Conservation (phyloP, 345 rosid species). For the Rhodamnia argentea region DNA sequence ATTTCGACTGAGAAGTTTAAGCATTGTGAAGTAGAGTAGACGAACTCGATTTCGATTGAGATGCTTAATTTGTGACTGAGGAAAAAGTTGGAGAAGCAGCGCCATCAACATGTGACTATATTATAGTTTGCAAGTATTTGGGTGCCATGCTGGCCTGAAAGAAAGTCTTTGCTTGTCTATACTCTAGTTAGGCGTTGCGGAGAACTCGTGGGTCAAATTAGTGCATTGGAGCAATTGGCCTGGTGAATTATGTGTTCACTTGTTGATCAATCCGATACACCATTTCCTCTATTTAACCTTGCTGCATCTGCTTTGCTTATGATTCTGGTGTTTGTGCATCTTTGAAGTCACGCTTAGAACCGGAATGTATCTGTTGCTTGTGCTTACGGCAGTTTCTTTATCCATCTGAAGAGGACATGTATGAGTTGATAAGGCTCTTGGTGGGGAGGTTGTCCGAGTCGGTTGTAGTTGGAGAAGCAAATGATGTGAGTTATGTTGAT, state of each 20-base stretch:
- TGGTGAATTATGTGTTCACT: background rate
- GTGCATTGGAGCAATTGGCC: background rate
- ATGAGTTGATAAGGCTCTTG: constrained; percentile 54
- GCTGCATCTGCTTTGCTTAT: background rate
- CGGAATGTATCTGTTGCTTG: constrained; percentile 42
- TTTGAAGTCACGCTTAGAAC: constrained; percentile 40
- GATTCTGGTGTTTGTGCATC: background rate
- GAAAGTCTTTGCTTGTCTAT: background rate
- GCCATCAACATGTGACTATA: background rate
- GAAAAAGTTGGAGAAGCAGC: background rate
- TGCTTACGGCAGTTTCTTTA: constrained; percentile 77
- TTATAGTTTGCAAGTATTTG: background rate
- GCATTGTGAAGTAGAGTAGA: background rate
- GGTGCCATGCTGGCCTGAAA: background rate
- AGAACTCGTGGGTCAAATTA: background rate
- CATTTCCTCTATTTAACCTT: background rate
- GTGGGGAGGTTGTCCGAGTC: constrained; percentile 55
- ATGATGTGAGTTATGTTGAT: constrained; percentile 12
- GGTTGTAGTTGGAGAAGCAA: constrained; percentile 13
- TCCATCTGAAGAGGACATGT: constrained; percentile 65
- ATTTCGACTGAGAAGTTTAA: background rate
- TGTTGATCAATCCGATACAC: background rate
- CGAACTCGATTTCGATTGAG: background rate
- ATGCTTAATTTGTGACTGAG: background rate
- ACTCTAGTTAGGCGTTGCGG: background rate